Base-by-base conservation (phyloP, 1,284 basidiomycete species). In the Malassezia caprae region DNA sequence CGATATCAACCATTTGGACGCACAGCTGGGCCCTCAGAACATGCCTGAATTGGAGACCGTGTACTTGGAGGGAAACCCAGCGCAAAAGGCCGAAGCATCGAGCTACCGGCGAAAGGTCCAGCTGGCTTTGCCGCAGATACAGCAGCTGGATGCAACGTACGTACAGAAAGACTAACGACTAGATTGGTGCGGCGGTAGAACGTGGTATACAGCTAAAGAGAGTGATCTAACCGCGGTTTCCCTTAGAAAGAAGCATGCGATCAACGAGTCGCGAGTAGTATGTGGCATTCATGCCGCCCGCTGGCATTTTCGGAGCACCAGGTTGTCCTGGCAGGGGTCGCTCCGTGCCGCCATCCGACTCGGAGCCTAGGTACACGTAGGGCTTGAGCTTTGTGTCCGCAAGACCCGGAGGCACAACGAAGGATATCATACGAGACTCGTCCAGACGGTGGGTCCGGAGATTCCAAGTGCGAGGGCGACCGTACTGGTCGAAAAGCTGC, bases 41-140 rank as follows among this genome's bases (percentile, higher is more conserved):
- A 72, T 71, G 63, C 66, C 77, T 2, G 79, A 82, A 3, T 79
- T 98, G 12, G 82, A 86, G 70, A 98, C 94, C 1, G 80, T 98
- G 8, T 98, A 98, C 75, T 81, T 98, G 28, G 93, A 98, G 76
- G 85, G 83, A 7, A 98, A 98, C 73, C 94, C 94, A 1, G 86
- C 87, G 60, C 90, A 96, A 75, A 80, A 77, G 35, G 79, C 80
- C 17, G 88, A 96, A 68, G 85, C 83, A 63, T 77, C 82, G 1
- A 82, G 80, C 17, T 98, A 98, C 75, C 79, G 90, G 61, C 79
- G 93, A 51, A 98, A 96, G 78, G 79, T 98, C 58, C 90, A 87
- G 70, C 77, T 96, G 39, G 83, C 84, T 4, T 77, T 96, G 17
- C 90, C 91, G 0, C 88, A 94, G 70, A 76, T 96, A 54, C 82